A percentile compares a stretch with the other conserved stretches of the same genome.
These are phyloP conservation scores for Penicillium pulvis DNA, from an alignment of 495 filamentous ascomycete species.

Conservation along the genomic window DNA sequence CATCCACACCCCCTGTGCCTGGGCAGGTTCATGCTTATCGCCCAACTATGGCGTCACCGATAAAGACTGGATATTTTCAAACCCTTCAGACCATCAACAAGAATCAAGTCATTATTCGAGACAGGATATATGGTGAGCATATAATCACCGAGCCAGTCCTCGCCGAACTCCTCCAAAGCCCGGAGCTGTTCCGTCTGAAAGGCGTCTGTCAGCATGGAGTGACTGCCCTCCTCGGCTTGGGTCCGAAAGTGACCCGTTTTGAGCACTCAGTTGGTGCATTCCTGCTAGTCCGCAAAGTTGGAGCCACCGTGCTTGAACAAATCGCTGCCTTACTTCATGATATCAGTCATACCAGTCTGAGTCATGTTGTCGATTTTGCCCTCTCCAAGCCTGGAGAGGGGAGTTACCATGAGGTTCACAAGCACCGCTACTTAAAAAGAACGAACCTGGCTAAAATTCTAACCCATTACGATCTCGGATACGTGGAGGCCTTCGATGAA, in stretches of 20 bases:
- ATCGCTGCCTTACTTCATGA: conserved; percentile 47
- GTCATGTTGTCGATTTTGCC: conserved; percentile 45
- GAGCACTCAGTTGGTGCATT: conserved; percentile 49
- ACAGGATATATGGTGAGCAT: conserved; percentile 40
- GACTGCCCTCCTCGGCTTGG: conserved; percentile 36
- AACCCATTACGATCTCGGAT: conserved; percentile 28
- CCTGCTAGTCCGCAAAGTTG: conserved; percentile 42
- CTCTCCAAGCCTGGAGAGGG: conserved; percentile 41
- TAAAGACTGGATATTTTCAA: conserved; percentile 24
- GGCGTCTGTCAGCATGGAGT: conserved; percentile 44
- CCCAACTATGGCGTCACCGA: conserved; percentile 6
- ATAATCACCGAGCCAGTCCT: conserved; percentile 38
- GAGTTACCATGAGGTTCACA: conserved; percentile 49
- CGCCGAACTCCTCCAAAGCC: conserved; percentile 38
- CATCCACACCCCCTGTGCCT: background rate
- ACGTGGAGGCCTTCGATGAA: conserved; percentile 36
- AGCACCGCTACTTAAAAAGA: conserved; percentile 38
- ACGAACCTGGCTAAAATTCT: conserved; percentile 39
- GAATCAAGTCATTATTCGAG: conserved; percentile 28
- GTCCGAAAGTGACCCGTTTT: conserved; percentile 40
- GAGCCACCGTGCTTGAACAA: conserved; percentile 42
- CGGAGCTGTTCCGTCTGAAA: conserved; percentile 35
- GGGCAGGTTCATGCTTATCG: background rate
- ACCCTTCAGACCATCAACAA: conserved; percentile 21
- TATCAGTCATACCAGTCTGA: conserved; percentile 45